Conservation (phyloP, 2,329 filamentous ascomycete species). For the Furcasterigmium furcatum region DNA sequence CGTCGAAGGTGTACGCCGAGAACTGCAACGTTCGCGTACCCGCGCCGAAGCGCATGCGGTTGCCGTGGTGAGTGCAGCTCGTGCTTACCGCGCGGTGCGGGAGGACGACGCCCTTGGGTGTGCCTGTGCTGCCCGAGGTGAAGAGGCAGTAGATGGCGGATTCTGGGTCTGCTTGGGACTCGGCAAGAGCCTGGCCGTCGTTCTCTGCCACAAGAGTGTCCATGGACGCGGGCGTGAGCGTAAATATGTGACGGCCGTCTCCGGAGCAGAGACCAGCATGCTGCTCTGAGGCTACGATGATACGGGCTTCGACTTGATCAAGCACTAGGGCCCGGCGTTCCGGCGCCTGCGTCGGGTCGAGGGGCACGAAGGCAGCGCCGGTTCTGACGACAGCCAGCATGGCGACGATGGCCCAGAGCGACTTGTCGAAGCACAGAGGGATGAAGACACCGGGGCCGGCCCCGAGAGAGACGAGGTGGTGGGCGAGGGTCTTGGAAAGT, state of each 20-base stretch:
- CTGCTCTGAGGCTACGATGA: too few relatives aligned
- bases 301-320: too few relatives aligned
- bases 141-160: constrained; percentile 49
- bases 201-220: constrained; percentile 5
- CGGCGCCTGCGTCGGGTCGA: constrained; percentile 16
- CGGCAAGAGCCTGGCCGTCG: constrained; percentile 4
- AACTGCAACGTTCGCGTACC: constrained; percentile 19
- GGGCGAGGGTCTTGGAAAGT: constrained; percentile 12
- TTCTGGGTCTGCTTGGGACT: too few relatives aligned
- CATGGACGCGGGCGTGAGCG: constrained; percentile 19
- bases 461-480: constrained; percentile 8
- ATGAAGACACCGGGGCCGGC: constrained; percentile 15
- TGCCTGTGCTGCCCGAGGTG: constrained; percentile 80
- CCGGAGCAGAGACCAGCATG: too few relatives aligned
- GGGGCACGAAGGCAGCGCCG: constrained; percentile 24
- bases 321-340: too few relatives aligned
- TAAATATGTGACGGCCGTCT: too few relatives aligned
- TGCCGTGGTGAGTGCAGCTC: neutral
- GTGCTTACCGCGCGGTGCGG: constrained; percentile 18
- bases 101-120: constrained; percentile 79
- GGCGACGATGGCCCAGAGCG: constrained; percentile 18
- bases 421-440: constrained; percentile 23
- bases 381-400: constrained; percentile 26
- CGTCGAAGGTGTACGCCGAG: constrained; percentile 13
- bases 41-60: neutral